Percentiles rank a stretch among this genome's conserved stretches.
Conservation (phyloP, 257 asterid species). For the Nicotiana attenuata region DNA sequence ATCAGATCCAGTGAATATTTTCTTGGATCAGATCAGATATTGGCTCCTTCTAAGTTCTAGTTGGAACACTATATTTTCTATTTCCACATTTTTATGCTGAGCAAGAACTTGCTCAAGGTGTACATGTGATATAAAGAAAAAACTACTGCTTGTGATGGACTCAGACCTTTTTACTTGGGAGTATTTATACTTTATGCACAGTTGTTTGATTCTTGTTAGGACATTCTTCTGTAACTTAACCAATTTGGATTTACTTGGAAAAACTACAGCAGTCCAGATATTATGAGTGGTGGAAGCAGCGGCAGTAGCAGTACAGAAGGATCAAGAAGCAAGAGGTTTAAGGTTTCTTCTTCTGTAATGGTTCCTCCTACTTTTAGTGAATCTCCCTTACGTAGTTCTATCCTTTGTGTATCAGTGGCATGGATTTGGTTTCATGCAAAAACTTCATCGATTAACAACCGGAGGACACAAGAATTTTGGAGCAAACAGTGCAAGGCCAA, state of each 20-base stretch:
- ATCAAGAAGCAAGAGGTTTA: slow-evolving; percentile 70
- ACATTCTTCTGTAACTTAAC: neutral
- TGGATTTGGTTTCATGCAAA: too few relatives aligned
- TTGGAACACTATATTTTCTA: neutral
- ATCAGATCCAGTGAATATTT: too few relatives aligned
- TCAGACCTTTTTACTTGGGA: neutral
- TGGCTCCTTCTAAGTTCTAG: neutral
- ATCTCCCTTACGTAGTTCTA: slow-evolving; percentile 17
- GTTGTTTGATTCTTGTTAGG: neutral
- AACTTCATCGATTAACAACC: too few relatives aligned
- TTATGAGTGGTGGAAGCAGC: slow-evolving; percentile 8
- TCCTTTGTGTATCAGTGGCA: too few relatives aligned
- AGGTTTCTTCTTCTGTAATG: slow-evolving; percentile 69
- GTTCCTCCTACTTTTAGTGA: slow-evolving; percentile 69
- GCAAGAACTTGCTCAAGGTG: neutral
- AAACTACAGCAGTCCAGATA: slow-evolving; percentile 43
- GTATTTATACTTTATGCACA: neutral
- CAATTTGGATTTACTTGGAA: neutral
- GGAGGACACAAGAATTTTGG: too few relatives aligned
- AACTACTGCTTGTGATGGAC: neutral
- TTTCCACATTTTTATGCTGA: neutral
- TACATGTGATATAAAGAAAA: neutral
- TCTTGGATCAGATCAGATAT: too few relatives aligned
- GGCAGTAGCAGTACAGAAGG: slow-evolving; percentile 17
- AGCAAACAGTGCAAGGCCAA: too few relatives aligned